Conservation (phyloP, 2,329 filamentous ascomycete species). For the Trichoderma cornu-damae region DNA sequence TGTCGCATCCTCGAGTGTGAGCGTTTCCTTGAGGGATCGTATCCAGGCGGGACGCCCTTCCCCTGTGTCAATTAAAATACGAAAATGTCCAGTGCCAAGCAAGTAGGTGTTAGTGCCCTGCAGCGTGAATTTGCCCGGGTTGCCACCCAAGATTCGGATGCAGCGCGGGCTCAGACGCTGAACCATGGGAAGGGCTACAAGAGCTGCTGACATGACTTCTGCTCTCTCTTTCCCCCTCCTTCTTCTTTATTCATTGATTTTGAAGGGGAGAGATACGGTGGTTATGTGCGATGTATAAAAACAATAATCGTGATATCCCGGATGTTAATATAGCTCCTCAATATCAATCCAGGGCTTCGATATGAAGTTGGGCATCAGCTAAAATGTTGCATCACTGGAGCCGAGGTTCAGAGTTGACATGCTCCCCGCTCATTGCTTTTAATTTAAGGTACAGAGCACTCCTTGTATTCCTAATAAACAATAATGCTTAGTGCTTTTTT, state of each 20-base stretch:
- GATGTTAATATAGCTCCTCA: neutral
- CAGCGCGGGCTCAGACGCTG: slow-evolving; percentile 72
- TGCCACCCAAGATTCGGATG: slow-evolving; percentile 81
- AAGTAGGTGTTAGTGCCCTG: slow-evolving; percentile 94
- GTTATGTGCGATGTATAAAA: neutral
- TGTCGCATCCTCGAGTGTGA: slow-evolving; percentile 62
- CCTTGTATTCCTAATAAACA: too few species aligned
- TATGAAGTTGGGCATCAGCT: neutral
- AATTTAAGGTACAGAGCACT: too few species aligned
- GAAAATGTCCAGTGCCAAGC: slow-evolving; percentile 64
- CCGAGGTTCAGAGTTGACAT: neutral
- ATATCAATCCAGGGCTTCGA: neutral
- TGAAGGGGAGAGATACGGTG: neutral
- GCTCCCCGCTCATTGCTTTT: too few species aligned
- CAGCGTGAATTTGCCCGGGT: slow-evolving; percentile 75
- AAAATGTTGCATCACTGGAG: neutral
- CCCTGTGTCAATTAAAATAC: slow-evolving; percentile 86
- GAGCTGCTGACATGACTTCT: slow-evolving; percentile 21
- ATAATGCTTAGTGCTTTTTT: too few species aligned
- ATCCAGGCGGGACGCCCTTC: slow-evolving; percentile 75
- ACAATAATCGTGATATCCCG: neutral
- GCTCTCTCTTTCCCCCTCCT: too few species aligned
- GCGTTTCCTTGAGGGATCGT: slow-evolving; percentile 55
- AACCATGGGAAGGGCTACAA: slow-evolving; percentile 64
- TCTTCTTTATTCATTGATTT: too few species aligned